A percentile compares a stretch with the other conserved stretches of the same genome.
Evolutionary conservation across 2,329 filamentous ascomycete species (phyloP).

Genomic region (Aspergillus uvarum): DNA sequence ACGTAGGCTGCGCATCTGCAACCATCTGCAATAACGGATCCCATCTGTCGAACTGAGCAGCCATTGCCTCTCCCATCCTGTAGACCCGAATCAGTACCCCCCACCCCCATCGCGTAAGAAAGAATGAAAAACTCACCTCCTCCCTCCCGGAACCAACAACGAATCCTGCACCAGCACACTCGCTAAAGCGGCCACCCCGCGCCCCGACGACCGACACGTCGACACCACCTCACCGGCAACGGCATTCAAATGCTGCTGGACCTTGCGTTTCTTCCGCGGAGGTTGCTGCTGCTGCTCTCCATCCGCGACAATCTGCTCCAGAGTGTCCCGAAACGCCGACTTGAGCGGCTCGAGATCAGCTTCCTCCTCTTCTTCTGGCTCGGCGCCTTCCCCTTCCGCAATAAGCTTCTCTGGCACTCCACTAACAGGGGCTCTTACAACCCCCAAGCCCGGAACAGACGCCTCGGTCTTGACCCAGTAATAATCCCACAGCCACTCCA

Average conservation of each 20-base stretch:
- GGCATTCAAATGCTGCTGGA: slow-evolving; percentile 22
- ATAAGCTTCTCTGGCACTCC: neutral
- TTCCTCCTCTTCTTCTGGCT: slow-evolving; percentile 5
- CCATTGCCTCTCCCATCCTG: slow-evolving; percentile 31
- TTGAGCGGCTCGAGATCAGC: slow-evolving; percentile 19
- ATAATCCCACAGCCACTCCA: slow-evolving; percentile 84
- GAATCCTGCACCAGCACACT: slow-evolving; percentile 28
- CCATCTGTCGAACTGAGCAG: slow-evolving; percentile 35
- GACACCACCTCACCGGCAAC: slow-evolving; percentile 28
- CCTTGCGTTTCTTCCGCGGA: slow-evolving; percentile 32
- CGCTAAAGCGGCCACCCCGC: slow-evolving; percentile 23
- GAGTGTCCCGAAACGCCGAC: slow-evolving; percentile 16
- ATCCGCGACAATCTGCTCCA: slow-evolving; percentile 19
- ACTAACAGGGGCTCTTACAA: neutral
- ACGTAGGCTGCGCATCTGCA: slow-evolving; percentile 30
- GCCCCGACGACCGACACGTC: slow-evolving; percentile 26
- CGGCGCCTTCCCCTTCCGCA: slow-evolving; percentile 6
- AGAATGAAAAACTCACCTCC: slow-evolving; percentile 27
- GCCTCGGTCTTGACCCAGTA: slow-evolving; percentile 67
- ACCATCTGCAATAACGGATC: slow-evolving; percentile 40
- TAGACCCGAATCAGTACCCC: neutral
- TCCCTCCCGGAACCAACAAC: slow-evolving; percentile 26
- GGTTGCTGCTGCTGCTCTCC: slow-evolving; percentile 15
- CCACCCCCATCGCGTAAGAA: neutral
- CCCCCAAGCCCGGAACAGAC: slow-evolving; percentile 16